Evolutionary conservation across 495 filamentous ascomycete species (phyloP), one percentile per base, ranked within the genome.

Genomic region (Talaromyces ruber): DNA sequence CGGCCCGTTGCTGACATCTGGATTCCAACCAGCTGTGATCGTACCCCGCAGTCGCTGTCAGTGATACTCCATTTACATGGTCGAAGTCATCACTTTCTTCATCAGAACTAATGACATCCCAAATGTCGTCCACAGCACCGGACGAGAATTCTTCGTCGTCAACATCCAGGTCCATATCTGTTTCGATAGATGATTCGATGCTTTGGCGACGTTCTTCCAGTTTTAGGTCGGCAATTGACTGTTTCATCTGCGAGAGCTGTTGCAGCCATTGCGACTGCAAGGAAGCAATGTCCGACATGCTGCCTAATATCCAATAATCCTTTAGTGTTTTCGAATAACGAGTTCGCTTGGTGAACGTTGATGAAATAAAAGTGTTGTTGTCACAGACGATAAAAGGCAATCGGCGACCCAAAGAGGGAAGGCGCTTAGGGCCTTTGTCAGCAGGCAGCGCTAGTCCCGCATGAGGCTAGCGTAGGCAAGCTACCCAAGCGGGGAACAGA

Each of bases 71-170:
- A 37, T 71, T 61, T 32, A 72, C 55, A 14, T 70, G 71, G 58
- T 82, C 76, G 8, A 79, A 60, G 14, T 75, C 76, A 52, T 82
- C 80, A 47, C 76, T 81, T 43, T 76, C 83, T 59, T 82, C 89
- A 50, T 79, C 81, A 32, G 90, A 88, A 54, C 84, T 89, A 70
- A 92, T 89, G 39, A 92, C 83, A 70, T 96, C 91, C 94, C 94
- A 98, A 9, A 96, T 83, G 74, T 95, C 90, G 63, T 92, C 88
- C 8, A 84, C 81, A 18, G 84, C 84, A 45, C 80, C 83, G 1
- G 83, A 85, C 0, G 82, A 86, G 34, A 84, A 80, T 24, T 85
- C 82, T 47, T 83, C 81, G 24, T 86, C 85, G 47, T 88, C 80
- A 29, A 88, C 77, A 52, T 84, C 79, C 9, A 88, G 70, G 22